These are phyloP conservation scores for Aureobasidium zeae DNA, from an alignment of 2,329 filamentous ascomycete genomes.

Conservation along the genomic window DNA sequence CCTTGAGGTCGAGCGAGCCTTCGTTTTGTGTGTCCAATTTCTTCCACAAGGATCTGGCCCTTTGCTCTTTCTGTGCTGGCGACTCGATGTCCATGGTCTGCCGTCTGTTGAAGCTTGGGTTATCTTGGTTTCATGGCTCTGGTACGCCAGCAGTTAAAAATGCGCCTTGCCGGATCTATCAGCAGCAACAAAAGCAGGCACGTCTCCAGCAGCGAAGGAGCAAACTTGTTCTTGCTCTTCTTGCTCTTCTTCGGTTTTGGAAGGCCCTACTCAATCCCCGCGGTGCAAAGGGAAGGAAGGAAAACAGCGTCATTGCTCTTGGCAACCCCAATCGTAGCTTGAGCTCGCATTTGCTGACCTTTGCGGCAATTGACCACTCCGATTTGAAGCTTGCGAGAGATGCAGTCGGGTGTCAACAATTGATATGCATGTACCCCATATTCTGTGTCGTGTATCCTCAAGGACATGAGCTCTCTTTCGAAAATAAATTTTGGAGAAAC, in stretches of 20 bases:
- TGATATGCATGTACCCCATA: too few relatives aligned
- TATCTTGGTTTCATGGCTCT: conserved; percentile 22
- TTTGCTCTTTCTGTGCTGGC: conserved; percentile 67
- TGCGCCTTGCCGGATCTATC: neutral
- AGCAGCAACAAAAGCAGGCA: neutral
- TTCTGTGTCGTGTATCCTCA: too few relatives aligned
- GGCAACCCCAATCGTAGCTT: neutral
- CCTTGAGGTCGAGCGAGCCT: conserved; percentile 75
- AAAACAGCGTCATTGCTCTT: conserved; percentile 11
- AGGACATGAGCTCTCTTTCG: too few relatives aligned
- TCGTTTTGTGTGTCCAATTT: conserved; percentile 67
- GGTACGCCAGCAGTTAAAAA: neutral
- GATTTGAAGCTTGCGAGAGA: too few relatives aligned
- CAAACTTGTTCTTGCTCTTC: neutral
- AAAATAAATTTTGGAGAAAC: too few relatives aligned
- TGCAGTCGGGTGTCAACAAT: too few relatives aligned
- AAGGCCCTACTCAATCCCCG: too few relatives aligned
- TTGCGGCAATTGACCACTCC: too few relatives aligned
- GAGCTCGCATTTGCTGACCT: conserved; percentile 10
- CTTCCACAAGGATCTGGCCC: conserved; percentile 76
- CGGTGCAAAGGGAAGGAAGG: too few relatives aligned
- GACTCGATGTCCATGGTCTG: conserved; percentile 63
- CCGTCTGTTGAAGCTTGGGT: conserved; percentile 15
- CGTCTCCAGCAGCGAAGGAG: neutral
- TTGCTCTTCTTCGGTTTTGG: conserved; percentile 1